Base-by-base conservation (phyloP, 257 asterid species). In the Capsicum rhomboideum region DNA sequence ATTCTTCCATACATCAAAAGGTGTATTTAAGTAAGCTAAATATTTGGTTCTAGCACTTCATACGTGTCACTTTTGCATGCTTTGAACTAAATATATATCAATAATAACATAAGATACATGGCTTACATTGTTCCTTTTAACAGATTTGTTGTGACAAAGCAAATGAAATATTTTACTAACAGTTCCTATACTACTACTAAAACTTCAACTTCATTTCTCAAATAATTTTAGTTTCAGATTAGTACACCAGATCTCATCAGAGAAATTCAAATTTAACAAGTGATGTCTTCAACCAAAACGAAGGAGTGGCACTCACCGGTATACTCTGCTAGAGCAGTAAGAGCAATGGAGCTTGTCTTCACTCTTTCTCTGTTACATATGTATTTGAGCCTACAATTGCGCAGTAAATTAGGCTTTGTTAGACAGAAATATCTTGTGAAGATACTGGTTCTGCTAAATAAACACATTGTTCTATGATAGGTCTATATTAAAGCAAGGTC, bases 341-440 rank as follows among this genome's bases (percentile, higher is more conserved):
- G 96, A 77, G 96, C 97, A 63, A 89, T 63, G 66, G 99, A 93
- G 88, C 90, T 93, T 79, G 95, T 87, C 90, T 90, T 92, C 86
- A 91, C 86, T 83, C 96, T 91, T 90, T 97, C 98, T 78, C 86
- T 92, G 83, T 89, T 93, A 81, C 99, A 97, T 89, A 97, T 95
- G 84, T 91, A 94, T 88, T 94, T 97, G 89, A 97, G 92, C 95
- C 99, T 96, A 83, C 86, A 88, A 85, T 85, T 68, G 42, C 44
- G 75, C 74, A 68, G 61, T 78, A 86, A 61, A 52, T 53, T 55
- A 84, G 79, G 46, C 46, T 49, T 23, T 49, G 28, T 50, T 26
- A 75, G 82, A 16, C 61, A 28, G 42, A 52, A 28, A 52, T 77
- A 50, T 50, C 49, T 17, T 28, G 44, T 17, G 17, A 77, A 50